Evolutionary conservation across 2,329 filamentous ascomycete genomes (phyloP), one percentile per base, ranked within the genome.

Genomic region (Talaromyces islandicus): DNA sequence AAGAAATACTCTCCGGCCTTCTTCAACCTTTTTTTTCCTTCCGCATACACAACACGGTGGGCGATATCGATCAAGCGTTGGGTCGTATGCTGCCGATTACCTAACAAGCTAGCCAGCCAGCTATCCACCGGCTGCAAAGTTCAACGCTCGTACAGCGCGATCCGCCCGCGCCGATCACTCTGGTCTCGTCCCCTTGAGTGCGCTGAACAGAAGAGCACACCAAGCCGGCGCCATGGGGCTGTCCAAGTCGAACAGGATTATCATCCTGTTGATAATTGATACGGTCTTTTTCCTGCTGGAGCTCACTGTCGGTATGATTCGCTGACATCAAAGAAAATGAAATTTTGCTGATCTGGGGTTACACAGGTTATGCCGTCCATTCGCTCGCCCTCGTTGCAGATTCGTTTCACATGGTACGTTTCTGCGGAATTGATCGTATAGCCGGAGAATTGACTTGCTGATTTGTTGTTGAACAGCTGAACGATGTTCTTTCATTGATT

Each of bases 321-420:
- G 38, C 53, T 27, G 53, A 1, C 4, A 4, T 6, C 1, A 3
- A 10, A 17, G 9, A 35, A 19, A 38, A 17, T 2, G 48, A 52
- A 52, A 19, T n/a, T 52, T 52, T 25, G 27, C 48, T 50, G 25
- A 57, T 50, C 38, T 30, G n/a, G 51, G 14, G 29, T 55, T 54
- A 55, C 32, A 46, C 64, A 83, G 83, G 94, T 63, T 91, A 96
- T 80, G 80, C 88, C 64, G 91, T 96, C 62, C 88, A 92, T 71
- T 97, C 94, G 19, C 84, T 99, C 67, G 94, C 94, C 41, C 84
- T 99, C 61, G 92, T 95, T 71, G 94, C 94, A 58, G 94, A 99
- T 79, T 92, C 94, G 62, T 99, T 99, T 76, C 94, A 99, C 78
- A 99, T 99, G 94, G 89, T 91, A 72, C 68, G 83, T 75, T 48